Evolutionary conservation across 2,329 filamentous ascomycete species (phyloP), one percentile per base, ranked within the genome.

Genomic region (Claviceps paspali): DNA sequence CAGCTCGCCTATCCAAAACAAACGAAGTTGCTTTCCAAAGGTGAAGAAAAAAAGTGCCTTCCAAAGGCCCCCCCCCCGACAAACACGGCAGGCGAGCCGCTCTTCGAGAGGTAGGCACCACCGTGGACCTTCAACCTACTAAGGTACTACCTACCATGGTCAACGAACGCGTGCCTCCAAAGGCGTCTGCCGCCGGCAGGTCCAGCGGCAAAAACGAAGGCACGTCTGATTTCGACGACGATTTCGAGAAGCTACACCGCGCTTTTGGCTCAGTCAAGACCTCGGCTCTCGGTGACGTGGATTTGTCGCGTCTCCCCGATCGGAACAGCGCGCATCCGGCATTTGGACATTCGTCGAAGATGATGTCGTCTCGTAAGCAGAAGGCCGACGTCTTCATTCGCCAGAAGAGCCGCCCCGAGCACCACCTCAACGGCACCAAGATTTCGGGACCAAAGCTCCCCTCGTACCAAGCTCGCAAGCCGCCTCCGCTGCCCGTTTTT

Each of bases 361-460:
- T 66, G 47, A 52, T 63, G 49, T 66, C 65, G 29, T 64, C 62
- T 49, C 63, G 67, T 50, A 69, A 73, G 49, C 66, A 70, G 49
- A 69, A 69, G 52, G 69, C 70, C 40, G 61, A 64, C 47, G 53
- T 72, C 39, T 75, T 75, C 50, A 64, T 70, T 36, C 63, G 67
- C 44, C 65, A 65, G 33, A 69, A 62, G 50, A 67, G 59, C 35
- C 64, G 70, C 2, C 71, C 71, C 1, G 72, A 76, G 49, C 69
- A 71, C 45, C 72, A 76, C 49, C 61, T 67, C 6, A 35, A 22
- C 30, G 64, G 61, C 28, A 65, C 64, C 43, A 62, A 57, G 39
- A 57, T 70, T 21, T 55, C 56, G 6, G 66, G 65, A 2, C 69
- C 70, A 3, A 49, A 60, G 42, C 60, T 62, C 8, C 65, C 65